Evolutionary conservation across 805 yeast species (phyloP).

Genomic region (Spathaspora passalidarum): DNA sequence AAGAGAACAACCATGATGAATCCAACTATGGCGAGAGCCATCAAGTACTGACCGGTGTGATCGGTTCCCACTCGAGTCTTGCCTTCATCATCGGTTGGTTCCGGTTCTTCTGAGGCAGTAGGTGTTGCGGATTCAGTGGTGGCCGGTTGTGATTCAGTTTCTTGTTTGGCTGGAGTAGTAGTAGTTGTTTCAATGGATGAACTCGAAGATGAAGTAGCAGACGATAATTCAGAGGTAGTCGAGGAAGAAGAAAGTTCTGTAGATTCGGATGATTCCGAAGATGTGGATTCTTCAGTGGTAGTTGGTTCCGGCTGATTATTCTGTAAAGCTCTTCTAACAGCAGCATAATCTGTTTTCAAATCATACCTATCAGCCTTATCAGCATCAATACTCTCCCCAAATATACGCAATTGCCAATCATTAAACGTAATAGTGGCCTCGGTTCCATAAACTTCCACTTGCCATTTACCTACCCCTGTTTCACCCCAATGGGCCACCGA

Average conservation of each 20-base stretch:
- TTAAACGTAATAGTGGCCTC: constrained; percentile 39
- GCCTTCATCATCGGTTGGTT: constrained; percentile 6
- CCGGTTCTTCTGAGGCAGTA: constrained; percentile 5
- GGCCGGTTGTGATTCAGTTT: neutral
- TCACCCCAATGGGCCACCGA: constrained; percentile 99
- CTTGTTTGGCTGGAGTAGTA: constrained; percentile 5
- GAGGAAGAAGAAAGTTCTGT: neutral
- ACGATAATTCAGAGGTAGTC: neutral
- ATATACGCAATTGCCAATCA: constrained; percentile 75
- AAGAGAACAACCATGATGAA: constrained; percentile 46
- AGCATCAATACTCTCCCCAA: constrained; percentile 75
- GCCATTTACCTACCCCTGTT: constrained; percentile 79
- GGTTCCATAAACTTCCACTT: constrained; percentile 49
- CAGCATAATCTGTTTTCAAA: constrained; percentile 46
- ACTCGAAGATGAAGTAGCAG: constrained; percentile 3
- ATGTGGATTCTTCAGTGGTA: neutral
- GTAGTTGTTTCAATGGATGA: constrained; percentile 5
- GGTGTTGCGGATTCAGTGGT: constrained; percentile 3
- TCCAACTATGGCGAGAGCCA: constrained; percentile 58
- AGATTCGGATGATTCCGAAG: neutral
- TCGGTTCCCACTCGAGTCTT: constrained; percentile 20
- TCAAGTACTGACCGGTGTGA: constrained; percentile 60
- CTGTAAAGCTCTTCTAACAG: constrained; percentile 28
- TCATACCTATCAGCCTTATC: constrained; percentile 57
- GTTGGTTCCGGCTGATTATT: constrained; percentile 1